Conservation (phyloP, 805 yeast species). For the Zygosaccharomyces gambellarensis region DNA sequence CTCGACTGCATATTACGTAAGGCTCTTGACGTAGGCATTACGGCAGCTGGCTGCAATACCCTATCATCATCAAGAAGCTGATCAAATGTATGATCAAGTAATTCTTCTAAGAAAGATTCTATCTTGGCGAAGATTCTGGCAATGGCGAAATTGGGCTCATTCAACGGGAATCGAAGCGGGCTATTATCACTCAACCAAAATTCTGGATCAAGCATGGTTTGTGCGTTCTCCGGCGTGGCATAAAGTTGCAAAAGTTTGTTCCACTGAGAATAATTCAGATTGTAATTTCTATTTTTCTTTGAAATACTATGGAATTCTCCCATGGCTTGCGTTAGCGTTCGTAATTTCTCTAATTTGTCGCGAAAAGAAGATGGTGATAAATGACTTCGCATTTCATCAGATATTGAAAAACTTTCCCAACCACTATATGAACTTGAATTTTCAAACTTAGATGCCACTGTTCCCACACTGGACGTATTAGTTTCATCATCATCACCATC, state of each 20-base stretch:
- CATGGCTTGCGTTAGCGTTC: slow-evolving; percentile 13
- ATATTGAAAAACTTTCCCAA: background rate
- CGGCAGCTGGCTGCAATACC: too few relatives aligned
- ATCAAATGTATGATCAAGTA: background rate
- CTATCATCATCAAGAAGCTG: background rate
- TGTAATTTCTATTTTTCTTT: slow-evolving; percentile 14
- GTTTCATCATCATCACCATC: background rate
- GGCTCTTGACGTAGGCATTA: background rate
- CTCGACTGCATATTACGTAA: background rate
- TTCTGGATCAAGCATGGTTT: slow-evolving; percentile 32
- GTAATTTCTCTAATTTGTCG: slow-evolving; percentile 11
- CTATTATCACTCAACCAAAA: slow-evolving; percentile 63
- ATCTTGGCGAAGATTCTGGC: background rate
- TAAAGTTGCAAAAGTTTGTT: slow-evolving; percentile 15
- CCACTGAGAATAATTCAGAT: slow-evolving; percentile 27
- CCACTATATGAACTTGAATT: background rate
- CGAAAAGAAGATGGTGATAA: background rate
- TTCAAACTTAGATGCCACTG: background rate
- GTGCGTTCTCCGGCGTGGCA: slow-evolving; percentile 12
- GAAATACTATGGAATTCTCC: slow-evolving; percentile 23
- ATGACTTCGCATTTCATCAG: background rate
- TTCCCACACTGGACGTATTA: background rate
- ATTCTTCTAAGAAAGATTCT: slow-evolving; percentile 1
- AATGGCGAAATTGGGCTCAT: slow-evolving; percentile 60
- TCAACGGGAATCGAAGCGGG: slow-evolving; percentile 65